These are phyloP conservation scores for Musa acuminata DNA, from an alignment of 176 grass and related monocot species.

Conservation along the genomic window DNA sequence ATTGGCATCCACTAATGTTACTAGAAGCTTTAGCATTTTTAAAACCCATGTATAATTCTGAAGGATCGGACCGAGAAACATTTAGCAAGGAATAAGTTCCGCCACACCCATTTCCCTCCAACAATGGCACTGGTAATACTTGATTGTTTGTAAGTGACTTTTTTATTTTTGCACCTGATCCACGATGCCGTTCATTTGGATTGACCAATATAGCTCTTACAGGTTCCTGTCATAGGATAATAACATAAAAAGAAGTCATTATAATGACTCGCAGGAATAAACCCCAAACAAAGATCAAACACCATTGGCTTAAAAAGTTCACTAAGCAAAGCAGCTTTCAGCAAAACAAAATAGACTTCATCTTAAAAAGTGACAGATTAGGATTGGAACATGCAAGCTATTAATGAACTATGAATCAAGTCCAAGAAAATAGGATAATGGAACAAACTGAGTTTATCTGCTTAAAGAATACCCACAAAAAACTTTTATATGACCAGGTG, in stretches of 20 bases:
- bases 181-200: conserved; percentile 25
- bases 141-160: conserved; percentile 36
- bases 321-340: neutral
- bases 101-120: conserved; percentile 18
- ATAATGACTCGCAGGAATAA: too few relatives aligned
- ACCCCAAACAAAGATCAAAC: neutral
- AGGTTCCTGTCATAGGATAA: conserved; percentile 48
- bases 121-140: conserved; percentile 24
- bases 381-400: too few relatives aligned
- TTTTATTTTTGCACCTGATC: conserved; percentile 89
- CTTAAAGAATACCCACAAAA: too few relatives aligned
- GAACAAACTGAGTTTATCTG: too few relatives aligned
- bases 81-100: neutral
- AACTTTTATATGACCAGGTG: too few relatives aligned
- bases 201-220: conserved; percentile 24
- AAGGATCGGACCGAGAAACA: neutral
- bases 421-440: too few relatives aligned
- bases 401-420: too few relatives aligned
- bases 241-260: neutral
- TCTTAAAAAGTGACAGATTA: neutral
- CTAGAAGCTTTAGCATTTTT: conserved; percentile 19
- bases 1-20: conserved; percentile 20
- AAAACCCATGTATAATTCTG: conserved; percentile 26
- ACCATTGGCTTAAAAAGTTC: neutral
- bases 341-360: neutral